phyloP scores from a whole-genome alignment of 768 basidiomycete genomes.

The Tricholoma terreum region DNA sequence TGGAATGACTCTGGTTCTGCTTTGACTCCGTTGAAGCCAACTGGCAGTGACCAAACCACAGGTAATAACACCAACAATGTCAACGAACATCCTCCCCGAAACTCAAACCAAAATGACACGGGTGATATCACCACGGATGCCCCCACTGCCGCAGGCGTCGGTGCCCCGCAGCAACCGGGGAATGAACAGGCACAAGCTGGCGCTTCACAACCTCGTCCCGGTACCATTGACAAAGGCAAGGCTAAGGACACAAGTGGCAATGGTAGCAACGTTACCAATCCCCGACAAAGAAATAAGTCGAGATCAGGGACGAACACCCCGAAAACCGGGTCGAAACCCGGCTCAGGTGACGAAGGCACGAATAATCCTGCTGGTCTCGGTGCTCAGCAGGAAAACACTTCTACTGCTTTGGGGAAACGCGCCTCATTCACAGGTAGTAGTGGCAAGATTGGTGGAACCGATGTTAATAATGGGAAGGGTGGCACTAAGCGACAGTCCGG shows the following conservation, averaged over 20 bases:
- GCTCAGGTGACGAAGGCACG: background rate
- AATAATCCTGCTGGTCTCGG: background rate
- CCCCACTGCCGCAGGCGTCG: background rate
- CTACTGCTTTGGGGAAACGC: background rate
- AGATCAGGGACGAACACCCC: background rate
- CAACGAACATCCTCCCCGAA: background rate
- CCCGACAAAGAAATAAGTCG: background rate
- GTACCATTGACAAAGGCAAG: background rate
- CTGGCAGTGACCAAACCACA: background rate
- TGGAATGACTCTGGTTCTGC: background rate
- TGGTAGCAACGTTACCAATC: background rate
- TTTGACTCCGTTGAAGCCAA: background rate
- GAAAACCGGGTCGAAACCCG: background rate
- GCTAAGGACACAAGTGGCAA: background rate
- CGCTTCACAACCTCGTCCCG: background rate
- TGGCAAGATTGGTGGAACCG: background rate
- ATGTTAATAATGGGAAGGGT: background rate
- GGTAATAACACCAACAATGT: background rate
- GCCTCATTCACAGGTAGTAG: background rate
- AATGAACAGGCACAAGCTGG: background rate
- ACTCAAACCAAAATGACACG: background rate
- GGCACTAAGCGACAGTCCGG: no score
- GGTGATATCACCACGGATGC: background rate
- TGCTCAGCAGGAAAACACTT: background rate
- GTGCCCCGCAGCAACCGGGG: background rate